Evolutionary conservation across 148 eudicot genomes (phyloP), one percentile per base, ranked within the genome.

Genomic region (Camellia japonica): DNA sequence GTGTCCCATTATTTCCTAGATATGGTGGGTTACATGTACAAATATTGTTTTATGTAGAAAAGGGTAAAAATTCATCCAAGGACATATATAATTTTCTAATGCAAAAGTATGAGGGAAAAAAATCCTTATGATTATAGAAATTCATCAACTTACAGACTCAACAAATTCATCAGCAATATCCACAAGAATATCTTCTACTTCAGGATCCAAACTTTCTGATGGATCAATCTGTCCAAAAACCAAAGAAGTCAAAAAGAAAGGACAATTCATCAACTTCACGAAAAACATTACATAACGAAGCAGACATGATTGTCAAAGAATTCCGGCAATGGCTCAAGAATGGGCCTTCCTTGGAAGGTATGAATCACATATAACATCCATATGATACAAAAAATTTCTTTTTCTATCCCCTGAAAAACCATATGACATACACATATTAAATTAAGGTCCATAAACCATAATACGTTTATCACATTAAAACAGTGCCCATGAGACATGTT

Each of bases 81-180:
- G 38, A 30, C 38, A 30, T 30, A 30, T 30, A 30, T 30, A 30
- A 30, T 30, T 30, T 30, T 30, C 38, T 30, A 30, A 30, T 30
- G 38, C 38, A 30, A 30, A 30, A 30, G 38, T 30, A 64, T 6
- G 52, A 16, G 73, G 15, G 42, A 19, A 30, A 30, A 30, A 30
- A 30, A 30, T 30, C 38, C 38, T 30, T 30, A 30, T 30, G 52
- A 7, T 7, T 20, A 11, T 15, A 46, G 54, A 46, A 18, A 49
- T 19, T 47, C 23, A 61, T 78, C 42, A 83, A 88, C 98, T 91
- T 83, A 96, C 99, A 49, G 98, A 93, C 52, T 96, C 97, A 30
- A 96, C 90, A 83, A 93, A 96, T 46, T 96, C 99, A 49, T 96
- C 99, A 62, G 98, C 99, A 80, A 96, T 93, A 78, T 93, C 98